Evolutionary conservation across 148 eudicot species (phyloP), one percentile per base, ranked within the genome.

Genomic region (Heliamphora exappendiculata): DNA sequence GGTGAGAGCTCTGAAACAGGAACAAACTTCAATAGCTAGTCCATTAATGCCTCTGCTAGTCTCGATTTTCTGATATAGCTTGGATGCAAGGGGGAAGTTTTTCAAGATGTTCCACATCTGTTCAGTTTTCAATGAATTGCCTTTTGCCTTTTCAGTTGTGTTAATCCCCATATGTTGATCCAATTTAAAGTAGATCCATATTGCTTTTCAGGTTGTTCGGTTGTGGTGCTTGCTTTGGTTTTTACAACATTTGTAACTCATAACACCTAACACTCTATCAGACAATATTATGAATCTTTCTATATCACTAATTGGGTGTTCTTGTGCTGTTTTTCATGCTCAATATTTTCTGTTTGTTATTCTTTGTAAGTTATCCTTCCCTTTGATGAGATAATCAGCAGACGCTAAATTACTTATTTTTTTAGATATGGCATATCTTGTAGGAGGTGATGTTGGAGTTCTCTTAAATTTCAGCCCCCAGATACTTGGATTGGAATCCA

Each of bases 41-140:
- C 12, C 22, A 55, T 4, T 26, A 29, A 37, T 73, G 51, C 37
- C 24, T 34, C 29, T 55, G 33, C 0, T 7, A 13, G 49, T 24
- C 24, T 39, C 57, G 41, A 58, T 14, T 37, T 57, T 39, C 14
- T 16, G 24, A 26, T 7, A 45, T 22, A 14, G 64, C 20, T 3
- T 72, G 19, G 45, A 72, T 4, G 51, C 39, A n/a, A 10, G 47
- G n/a, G 16, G n/a, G 49, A 57, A 57, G 37, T 70, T 49, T 41
- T 24, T 54, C 19, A 50, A 37, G 64, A 72, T 72, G 63, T 41
- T 36, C 75, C 49, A 36, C 26, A 55, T 22, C 75, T 72, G 63
- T 20, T 34, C 64, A 36, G 34, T 42, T 37, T 41, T 39, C 37
- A 16, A 11, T 24, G 5, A 72, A 22, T 41, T 41, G 64, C n/a